These are phyloP conservation scores for Hanseniaspora meyeri DNA, from an alignment of 805 yeast species.

Conservation along the genomic window DNA sequence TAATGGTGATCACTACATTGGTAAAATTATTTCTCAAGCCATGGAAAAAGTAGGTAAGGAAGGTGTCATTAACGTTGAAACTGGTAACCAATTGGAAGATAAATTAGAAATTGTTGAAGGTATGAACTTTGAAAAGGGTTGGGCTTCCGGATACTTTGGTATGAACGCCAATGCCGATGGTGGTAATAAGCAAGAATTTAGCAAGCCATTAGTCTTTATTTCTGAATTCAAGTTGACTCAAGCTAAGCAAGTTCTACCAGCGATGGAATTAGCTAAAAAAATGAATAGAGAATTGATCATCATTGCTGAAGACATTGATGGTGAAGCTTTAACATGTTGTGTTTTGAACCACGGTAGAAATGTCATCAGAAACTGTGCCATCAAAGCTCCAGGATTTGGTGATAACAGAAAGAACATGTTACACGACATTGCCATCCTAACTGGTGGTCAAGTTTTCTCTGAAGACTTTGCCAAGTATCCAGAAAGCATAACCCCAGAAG, in stretches of 20 bases:
- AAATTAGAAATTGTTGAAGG: constrained; percentile 96
- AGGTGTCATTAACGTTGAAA: constrained; percentile 96
- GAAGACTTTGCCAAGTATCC: constrained; percentile 94
- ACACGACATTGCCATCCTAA: constrained; percentile 87
- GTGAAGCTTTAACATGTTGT: constrained; percentile 97
- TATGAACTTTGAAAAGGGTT: constrained; percentile 96
- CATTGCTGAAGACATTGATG: constrained; percentile 91
- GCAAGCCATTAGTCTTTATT: constrained; percentile 77
- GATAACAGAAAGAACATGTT: constrained; percentile 94
- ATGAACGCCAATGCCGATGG: constrained; percentile 59
- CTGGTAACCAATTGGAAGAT: constrained; percentile 93
- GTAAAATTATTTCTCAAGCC: constrained; percentile 80
- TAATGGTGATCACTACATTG: constrained; percentile 89
- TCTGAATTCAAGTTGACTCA: constrained; percentile 88
- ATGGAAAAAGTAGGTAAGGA: constrained; percentile 99
- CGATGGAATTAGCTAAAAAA: constrained; percentile 86
- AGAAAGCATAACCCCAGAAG: constrained; percentile 80
- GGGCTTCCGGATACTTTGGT: constrained; percentile 90
- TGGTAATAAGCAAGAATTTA: constrained; percentile 84
- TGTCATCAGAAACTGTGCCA: constrained; percentile 94
- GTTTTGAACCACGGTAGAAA: constrained; percentile 94
- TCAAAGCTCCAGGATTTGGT: constrained; percentile 98
- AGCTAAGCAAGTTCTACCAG: constrained; percentile 82
- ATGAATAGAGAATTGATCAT: constrained; percentile 84
- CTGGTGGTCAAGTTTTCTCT: constrained; percentile 79